A percentile compares a stretch with the other conserved stretches of the same genome.
These are phyloP conservation scores for Canna indica DNA, from an alignment of 176 grass and related monocot species.

Conservation along the genomic window DNA sequence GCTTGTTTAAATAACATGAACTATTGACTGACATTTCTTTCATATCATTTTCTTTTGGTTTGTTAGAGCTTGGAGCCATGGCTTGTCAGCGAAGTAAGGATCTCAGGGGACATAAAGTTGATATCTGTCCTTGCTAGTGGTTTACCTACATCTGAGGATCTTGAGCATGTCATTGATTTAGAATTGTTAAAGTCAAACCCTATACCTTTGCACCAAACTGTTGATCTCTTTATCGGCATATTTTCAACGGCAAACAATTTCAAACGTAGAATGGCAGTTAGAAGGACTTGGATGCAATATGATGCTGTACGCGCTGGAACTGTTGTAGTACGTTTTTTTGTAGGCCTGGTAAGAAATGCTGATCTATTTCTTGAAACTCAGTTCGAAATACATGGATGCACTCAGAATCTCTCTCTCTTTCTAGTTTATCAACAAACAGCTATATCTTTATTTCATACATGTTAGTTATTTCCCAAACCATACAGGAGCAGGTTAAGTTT, in stretches of 20 bases:
- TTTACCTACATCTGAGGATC: slow-evolving; percentile 81
- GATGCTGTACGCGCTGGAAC: slow-evolving; percentile 69
- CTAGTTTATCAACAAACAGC: not conserved
- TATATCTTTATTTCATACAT: not conserved
- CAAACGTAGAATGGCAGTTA: slow-evolving; percentile 89
- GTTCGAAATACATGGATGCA: not conserved
- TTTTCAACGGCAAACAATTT: slow-evolving; percentile 99
- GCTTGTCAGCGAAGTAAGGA: slow-evolving; percentile 88
- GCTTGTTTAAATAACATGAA: not conserved
- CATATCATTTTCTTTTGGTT: slow-evolving; percentile 18
- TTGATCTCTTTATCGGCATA: slow-evolving; percentile 78
- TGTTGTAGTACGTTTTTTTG: slow-evolving; percentile 80
- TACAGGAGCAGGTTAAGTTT: too few relatives aligned
- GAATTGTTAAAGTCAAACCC: slow-evolving; percentile 61
- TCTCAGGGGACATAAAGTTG: slow-evolving; percentile 85
- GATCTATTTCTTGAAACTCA: not conserved
- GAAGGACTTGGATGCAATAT: slow-evolving; percentile 99
- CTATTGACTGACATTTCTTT: not conserved
- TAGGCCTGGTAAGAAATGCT: slow-evolving; percentile 80
- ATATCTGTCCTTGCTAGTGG: slow-evolving; percentile 92
- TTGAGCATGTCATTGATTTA: slow-evolving; percentile 81
- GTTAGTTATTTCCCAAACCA: too few relatives aligned
- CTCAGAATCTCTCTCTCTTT: not conserved
- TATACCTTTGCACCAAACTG: slow-evolving; percentile 44
- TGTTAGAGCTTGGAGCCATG: slow-evolving; percentile 80